Conservation (phyloP, 2,329 filamentous ascomycete genomes). For the Colletotrichum sp. region DNA sequence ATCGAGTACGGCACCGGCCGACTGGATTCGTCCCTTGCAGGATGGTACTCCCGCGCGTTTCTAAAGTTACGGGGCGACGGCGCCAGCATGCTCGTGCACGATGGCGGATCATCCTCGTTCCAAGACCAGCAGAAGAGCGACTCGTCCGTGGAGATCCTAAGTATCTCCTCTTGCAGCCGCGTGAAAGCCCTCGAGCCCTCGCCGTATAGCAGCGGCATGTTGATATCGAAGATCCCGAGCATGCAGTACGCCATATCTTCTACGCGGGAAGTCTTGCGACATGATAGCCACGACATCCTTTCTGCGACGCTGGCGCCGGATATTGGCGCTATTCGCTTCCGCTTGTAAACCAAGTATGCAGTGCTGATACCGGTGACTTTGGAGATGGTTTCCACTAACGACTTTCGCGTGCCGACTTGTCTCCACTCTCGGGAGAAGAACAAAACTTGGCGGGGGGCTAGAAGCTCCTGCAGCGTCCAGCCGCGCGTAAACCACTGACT, state of each 20-base stretch:
- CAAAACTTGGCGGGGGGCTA: slow-evolving; percentile 15
- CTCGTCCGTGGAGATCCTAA: slow-evolving; percentile 11
- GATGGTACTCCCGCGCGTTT: neutral
- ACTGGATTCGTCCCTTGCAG: neutral
- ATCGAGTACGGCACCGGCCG: slow-evolving; percentile 7
- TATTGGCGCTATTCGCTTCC: neutral
- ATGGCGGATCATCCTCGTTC: slow-evolving; percentile 2
- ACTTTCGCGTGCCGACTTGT: neutral
- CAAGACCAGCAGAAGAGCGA: slow-evolving; percentile 20
- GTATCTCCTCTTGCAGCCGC: slow-evolving; percentile 22
- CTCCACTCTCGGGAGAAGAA: slow-evolving; percentile 21
- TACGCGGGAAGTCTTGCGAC: slow-evolving; percentile 24
- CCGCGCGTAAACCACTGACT: slow-evolving; percentile 24
- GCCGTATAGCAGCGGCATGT: slow-evolving; percentile 32
- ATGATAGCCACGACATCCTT: slow-evolving; percentile 34
- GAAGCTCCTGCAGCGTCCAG: slow-evolving; percentile 25
- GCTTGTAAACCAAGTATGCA: neutral
- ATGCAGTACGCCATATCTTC: slow-evolving; percentile 33
- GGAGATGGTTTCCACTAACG: neutral
- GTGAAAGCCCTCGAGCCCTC: slow-evolving; percentile 30
- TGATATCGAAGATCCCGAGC: slow-evolving; percentile 32
- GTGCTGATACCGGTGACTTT: neutral
- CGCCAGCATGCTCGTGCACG: slow-evolving; percentile 13
- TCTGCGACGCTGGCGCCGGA: slow-evolving; percentile 25
- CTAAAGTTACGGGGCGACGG: slow-evolving; percentile 5